Conservation (phyloP, 2,329 filamentous ascomycete species). For the Aspergillus sclerotialis region DNA sequence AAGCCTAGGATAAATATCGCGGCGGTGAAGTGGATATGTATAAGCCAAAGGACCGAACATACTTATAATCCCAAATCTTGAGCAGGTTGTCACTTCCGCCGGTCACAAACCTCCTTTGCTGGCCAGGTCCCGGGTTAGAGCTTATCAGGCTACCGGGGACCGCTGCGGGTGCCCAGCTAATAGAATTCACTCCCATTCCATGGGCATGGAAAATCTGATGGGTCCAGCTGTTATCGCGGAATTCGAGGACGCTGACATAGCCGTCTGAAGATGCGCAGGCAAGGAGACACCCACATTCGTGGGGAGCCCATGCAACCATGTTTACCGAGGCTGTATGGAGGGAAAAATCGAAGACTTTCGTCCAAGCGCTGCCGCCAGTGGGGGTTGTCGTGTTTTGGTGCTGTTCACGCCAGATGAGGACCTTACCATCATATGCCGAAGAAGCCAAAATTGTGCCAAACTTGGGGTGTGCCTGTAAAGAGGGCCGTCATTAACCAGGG, state of each 20-base stretch:
- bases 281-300: slow-evolving; percentile 88
- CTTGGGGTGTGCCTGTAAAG: slow-evolving; percentile 72
- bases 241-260: slow-evolving; percentile 88
- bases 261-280: slow-evolving; percentile 93
- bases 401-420: slow-evolving; percentile 96
- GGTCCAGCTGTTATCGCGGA: slow-evolving; percentile 91
- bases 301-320: slow-evolving; percentile 94
- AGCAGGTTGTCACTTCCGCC: slow-evolving; percentile 90
- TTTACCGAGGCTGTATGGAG: slow-evolving; percentile 95
- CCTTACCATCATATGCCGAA: slow-evolving; percentile 93
- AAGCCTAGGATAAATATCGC: background rate
- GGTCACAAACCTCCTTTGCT: slow-evolving; percentile 80
- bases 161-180: slow-evolving; percentile 87
- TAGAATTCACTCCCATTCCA: slow-evolving; percentile 88
- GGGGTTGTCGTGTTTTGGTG: slow-evolving; percentile 30
- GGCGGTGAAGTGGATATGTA: slow-evolving; percentile 2
- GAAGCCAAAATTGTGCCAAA: slow-evolving; percentile 97
- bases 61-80: slow-evolving; percentile 85
- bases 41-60: slow-evolving; percentile 15
- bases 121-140: slow-evolving; percentile 55
- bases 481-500: slow-evolving; percentile 2
- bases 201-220: slow-evolving; percentile 87
- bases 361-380: slow-evolving; percentile 55
- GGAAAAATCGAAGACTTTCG: slow-evolving; percentile 85
- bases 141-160: slow-evolving; percentile 78